Evolutionary conservation across 192 early-diverging fungal genomes (phyloP).

Genomic region (Linnemannia schmuckeri): DNA sequence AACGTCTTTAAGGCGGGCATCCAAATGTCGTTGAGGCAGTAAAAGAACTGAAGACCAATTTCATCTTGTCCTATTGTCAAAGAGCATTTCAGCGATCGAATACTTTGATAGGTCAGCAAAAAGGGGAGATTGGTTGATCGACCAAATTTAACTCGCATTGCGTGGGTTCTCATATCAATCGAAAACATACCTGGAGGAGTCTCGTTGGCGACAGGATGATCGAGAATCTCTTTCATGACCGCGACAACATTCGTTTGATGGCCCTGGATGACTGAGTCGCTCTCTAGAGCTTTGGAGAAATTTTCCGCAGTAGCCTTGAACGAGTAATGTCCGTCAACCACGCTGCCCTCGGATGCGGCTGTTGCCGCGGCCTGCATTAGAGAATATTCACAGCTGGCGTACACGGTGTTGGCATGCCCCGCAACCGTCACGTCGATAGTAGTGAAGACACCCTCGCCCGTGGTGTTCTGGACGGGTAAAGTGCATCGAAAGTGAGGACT

Average conservation of each 20-base stretch:
- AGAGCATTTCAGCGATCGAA: neutral
- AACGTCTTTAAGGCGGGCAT: neutral
- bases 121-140: neutral
- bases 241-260: slow-evolving; percentile 29
- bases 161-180: neutral
- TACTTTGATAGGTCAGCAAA: neutral
- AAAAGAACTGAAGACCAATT: neutral
- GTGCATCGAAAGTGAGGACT: slow-evolving; percentile 26
- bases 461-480: neutral
- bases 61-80: neutral
- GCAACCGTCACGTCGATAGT: slow-evolving; percentile 25
- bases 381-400: slow-evolving; percentile 8
- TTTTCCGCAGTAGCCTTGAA: slow-evolving; percentile 15
- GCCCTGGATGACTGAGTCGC: slow-evolving; percentile 4
- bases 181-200: neutral
- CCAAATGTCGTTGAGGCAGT: slow-evolving; percentile 42
- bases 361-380: slow-evolving; percentile 16
- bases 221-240: slow-evolving; percentile 12
- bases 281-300: slow-evolving; percentile 1
- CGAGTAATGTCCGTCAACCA: neutral
- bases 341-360: neutral
- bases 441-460: neutral
- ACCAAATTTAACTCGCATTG: neutral
- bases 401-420: slow-evolving; percentile 5
- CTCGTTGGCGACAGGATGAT: neutral